Percentiles rank a stretch among this genome's conserved stretches.
These are phyloP conservation scores for Euphorbia lathyris DNA, from an alignment of 345 rosid species.

Conservation along the genomic window DNA sequence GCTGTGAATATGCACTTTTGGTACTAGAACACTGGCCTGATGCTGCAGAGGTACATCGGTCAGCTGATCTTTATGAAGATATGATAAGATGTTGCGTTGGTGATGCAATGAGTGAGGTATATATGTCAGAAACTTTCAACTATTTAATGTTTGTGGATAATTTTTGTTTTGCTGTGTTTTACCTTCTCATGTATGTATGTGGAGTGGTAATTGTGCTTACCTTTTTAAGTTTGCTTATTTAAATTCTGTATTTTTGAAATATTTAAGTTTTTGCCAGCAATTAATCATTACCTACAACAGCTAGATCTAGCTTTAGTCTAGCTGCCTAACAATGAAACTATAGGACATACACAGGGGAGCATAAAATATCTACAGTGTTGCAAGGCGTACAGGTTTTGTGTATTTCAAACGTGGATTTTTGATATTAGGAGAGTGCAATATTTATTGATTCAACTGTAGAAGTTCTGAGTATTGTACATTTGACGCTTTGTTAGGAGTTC, in stretches of 20 bases:
- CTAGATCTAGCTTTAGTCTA: neutral
- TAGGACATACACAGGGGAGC: neutral
- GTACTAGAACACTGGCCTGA: slow-evolving; percentile 96
- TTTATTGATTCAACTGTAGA: neutral
- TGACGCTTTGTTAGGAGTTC: neutral
- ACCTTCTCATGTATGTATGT: neutral
- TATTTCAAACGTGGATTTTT: neutral
- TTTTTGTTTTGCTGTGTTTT: neutral
- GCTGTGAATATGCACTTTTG: slow-evolving; percentile 95
- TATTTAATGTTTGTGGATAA: neutral
- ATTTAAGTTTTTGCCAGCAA: neutral
- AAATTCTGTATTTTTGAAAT: neutral
- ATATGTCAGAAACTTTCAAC: slow-evolving; percentile 3
- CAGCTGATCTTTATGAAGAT: slow-evolving; percentile 88
- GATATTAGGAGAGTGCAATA: neutral
- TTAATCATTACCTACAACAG: neutral
- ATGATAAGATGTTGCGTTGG: slow-evolving; percentile 86
- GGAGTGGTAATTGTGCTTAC: neutral
- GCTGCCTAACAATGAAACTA: neutral
- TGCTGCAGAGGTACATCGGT: slow-evolving; percentile 93
- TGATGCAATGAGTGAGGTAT: slow-evolving; percentile 99
- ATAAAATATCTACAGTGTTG: neutral
- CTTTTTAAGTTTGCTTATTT: neutral
- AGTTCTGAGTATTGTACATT: neutral
- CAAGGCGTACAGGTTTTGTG: neutral